Base-by-base conservation (phyloP, 495 filamentous ascomycete species). In the Xylaria sp. region DNA sequence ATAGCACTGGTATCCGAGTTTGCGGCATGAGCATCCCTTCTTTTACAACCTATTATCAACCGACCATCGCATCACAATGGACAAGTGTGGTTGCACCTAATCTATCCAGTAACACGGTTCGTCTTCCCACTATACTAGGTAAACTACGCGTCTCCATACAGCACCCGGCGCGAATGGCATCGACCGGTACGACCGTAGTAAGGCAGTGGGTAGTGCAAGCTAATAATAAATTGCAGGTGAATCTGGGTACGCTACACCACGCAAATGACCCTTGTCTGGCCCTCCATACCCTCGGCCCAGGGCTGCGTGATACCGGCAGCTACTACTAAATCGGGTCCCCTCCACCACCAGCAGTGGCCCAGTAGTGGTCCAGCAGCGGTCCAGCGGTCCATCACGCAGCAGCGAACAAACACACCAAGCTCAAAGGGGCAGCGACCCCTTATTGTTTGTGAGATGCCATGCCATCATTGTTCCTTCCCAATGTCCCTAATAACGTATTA, bases 371-470 rank as follows among this genome's bases (percentile, higher is more conserved):
- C n/a, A n/a, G n/a, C n/a, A n/a, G n/a, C n/a, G n/a, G n/a, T n/a
- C n/a, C n/a, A n/a, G n/a, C n/a, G n/a, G n/a, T n/a, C n/a, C n/a
- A n/a, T n/a, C 37, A 21, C n/a, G 43, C 40, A 40, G 43, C 55
- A 50, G n/a, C 29, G 52, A 57, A n/a, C 31, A 59, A 31, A 43
- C n/a, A 52, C 35, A 35, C 63, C 70, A 67, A 24, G 33, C 63
- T 72, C 53, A 66, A 67, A 72, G 52, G 53, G 63, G 70, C 70
- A 72, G 53, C 52, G 64, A 62, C 70, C 70, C 70, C 70, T 72
- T 67, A 72, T 67, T 70, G 35, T 57, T 57, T 65, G 35, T 35
- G 21, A 24, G 44, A 55, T 67, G 31, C 31, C 61, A 67, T 53
- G 64, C 53, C 26, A 58, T 61, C 52, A 68, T 46, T 61, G 66